Base-by-base conservation (phyloP, 225 moss, liverwort and hornwort species). In the Physcomitrellopsis africana region DNA sequence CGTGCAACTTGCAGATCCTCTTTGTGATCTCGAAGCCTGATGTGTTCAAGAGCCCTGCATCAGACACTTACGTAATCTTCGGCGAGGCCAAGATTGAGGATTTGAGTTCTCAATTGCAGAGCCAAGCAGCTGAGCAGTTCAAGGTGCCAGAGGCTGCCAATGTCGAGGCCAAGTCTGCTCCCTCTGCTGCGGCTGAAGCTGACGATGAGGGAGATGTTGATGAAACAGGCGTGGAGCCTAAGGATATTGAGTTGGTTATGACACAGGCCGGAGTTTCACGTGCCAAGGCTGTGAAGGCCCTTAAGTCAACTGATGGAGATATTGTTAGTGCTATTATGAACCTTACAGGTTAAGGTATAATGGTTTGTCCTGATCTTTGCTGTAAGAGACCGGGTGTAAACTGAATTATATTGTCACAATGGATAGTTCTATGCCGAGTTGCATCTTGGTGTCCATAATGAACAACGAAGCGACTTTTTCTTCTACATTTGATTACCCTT, bases 71-170 rank as follows among this genome's bases (percentile, higher is more conserved):
- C 70, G 95, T 99, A 64, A 99, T 99, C 76, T 99, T 99, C 47
- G 99, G 99, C 18, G 99, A 99, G 90, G 99, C 99, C 3, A 99
- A 99, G 90, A 99, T 95, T 60, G 99, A 99, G 76, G 99, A 99
- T 51, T 81, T 99, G 87, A 95, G 95, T 76, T 95, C 99, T 41
- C 95, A 99, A 86, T 82, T 99, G 59, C 99, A 99, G 86, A 90
- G 81, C 72, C 90, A 93, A 86, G 99, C 99, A 64, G 99, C 99
- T 24, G 93, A 99, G 90, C 99, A 95, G 78, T 99, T 99, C 81
- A 95, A 95, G 88, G 91, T 86, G 51, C 99, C 93, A 12, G 99
- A 95, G 77, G 65, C 82, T 51, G 87, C 90, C 66, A 87, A 85
- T 24, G 90, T 89, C 11, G 95, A 95, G 72, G 90, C 90, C 13